Evolutionary conservation across 1,284 basidiomycete genomes (phyloP), one percentile per base, ranked within the genome.

Genomic region (Irpex lacteus): DNA sequence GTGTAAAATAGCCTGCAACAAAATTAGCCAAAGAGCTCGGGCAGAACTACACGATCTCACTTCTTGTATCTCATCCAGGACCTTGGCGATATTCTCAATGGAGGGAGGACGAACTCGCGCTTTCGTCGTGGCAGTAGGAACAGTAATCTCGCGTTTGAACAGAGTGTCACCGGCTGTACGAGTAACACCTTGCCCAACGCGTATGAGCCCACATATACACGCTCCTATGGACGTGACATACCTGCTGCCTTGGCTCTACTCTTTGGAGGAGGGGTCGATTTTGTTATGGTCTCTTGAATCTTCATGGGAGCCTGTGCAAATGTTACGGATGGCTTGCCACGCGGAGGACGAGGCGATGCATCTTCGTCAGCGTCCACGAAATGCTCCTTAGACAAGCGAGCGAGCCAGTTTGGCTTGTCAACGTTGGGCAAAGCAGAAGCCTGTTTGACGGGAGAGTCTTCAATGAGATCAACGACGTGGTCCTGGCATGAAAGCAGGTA

Each of bases 1-100:
- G 56, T 72, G 73, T 18, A 83, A 66, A 18, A 85, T 72, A 18
- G 77, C 79, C 80, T 85, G 15, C 4, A 26, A 63, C 3, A 61
- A 11, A 4, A 9, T 49, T 62, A 26, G 26, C 26, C 26, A 26
- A 26, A 26, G 3, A 4, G 2, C 26, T 26, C 26, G 26, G 26
- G 4, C 34, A 26, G 26, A 13, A 63, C 9, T 11, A 26, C 26
- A 26, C 7, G 0, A 56, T 26, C 58, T 38, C 8, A 71, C 73
- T 66, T 72, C 63, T 44, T 72, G 67, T 4, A 73, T 65, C n/a
- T 71, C 60, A 36, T 68, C 61, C n/a, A 74, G 60, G 5, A 71
- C 70, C 6, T 63, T 60, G 2, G 69, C 68, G 53, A 74, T 68
- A 5, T 68, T 70, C 7, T 70, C 66, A 11, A 73, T 66, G 19